These are phyloP conservation scores for Monoraphidium neglectum DNA, from an alignment of 139 green algal genomes.

Conservation along the genomic window DNA sequence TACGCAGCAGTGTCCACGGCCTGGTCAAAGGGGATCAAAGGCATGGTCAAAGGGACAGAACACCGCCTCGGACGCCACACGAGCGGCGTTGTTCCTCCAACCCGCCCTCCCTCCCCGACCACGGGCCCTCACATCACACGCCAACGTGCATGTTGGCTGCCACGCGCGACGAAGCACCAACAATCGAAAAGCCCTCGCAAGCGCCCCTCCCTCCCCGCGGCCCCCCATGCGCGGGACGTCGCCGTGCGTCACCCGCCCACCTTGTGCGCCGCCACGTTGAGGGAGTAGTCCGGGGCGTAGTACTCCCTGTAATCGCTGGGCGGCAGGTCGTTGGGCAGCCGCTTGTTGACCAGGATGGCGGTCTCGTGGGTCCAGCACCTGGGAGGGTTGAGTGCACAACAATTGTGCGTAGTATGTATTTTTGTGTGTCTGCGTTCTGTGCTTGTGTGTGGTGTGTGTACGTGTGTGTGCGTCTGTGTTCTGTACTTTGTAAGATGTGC, in stretches of 20 bases:
- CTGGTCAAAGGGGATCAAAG: too few species aligned
- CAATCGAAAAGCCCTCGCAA: background rate
- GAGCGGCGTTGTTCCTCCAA: background rate
- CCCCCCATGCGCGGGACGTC: background rate
- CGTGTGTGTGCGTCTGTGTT: too few species aligned
- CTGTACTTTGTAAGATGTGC: too few species aligned
- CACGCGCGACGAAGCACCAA: background rate
- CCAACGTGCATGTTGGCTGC: background rate
- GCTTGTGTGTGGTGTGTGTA: too few species aligned
- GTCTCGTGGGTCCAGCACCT: constrained; percentile 98
- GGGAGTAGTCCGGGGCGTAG: constrained; percentile 75
- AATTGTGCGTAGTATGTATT: too few species aligned
- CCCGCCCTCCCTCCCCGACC: too few species aligned
- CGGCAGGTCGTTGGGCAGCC: constrained; percentile 76
- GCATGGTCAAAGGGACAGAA: background rate
- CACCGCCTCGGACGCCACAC: too few species aligned
- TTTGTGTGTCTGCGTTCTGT: too few species aligned
- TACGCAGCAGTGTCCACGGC: too few species aligned
- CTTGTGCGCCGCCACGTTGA: constrained; percentile 70
- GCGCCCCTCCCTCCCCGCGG: too few species aligned
- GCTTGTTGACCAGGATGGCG: constrained; percentile 64
- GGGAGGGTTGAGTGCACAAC: constrained; percentile 52
- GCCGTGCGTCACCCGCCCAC: constrained; percentile 1
- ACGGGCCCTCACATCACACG: background rate
- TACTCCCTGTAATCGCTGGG: constrained; percentile 92